Percentiles rank a stretch among this genome's conserved stretches.
These are phyloP conservation scores for Umbelopsis sp. DNA, from an alignment of 371 early-diverging fungal genomes.

Conservation along the genomic window DNA sequence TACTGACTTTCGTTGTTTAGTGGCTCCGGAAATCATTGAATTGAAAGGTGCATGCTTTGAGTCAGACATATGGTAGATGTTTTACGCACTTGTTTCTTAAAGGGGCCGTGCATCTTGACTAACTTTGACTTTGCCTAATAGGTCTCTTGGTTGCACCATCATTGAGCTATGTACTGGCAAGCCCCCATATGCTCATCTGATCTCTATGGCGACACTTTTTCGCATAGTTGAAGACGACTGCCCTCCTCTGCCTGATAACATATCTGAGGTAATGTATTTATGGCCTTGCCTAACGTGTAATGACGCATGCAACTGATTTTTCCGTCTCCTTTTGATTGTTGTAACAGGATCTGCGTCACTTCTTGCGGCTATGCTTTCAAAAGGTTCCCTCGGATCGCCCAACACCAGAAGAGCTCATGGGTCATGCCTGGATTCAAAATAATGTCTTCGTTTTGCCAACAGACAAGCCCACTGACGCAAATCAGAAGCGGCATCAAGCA, in stretches of 20 bases:
- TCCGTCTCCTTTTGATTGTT: background rate
- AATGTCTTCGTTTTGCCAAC: constrained; percentile 20
- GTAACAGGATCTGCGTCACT: constrained; percentile 63
- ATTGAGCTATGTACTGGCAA: constrained; percentile 84
- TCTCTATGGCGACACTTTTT: constrained; percentile 82
- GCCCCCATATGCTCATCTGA: constrained; percentile 81
- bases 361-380: constrained; percentile 74
- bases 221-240: constrained; percentile 84
- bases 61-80: constrained; percentile 80
- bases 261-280: constrained; percentile 52
- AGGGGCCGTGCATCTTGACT: background rate
- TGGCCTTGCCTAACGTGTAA: background rate
- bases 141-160: constrained; percentile 84
- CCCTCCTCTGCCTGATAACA: constrained; percentile 76
- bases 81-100: background rate
- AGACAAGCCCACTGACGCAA: background rate
- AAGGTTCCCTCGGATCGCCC: constrained; percentile 70
- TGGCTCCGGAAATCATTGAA: constrained; percentile 97
- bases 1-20: constrained; percentile 30
- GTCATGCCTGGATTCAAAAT: constrained; percentile 77
- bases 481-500: background rate
- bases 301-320: background rate
- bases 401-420: constrained; percentile 64
- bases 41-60: constrained; percentile 76
- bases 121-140: constrained; percentile 8